Evolutionary conservation across 148 eudicot genomes (phyloP).

Genomic region (Oxyria digyna): DNA sequence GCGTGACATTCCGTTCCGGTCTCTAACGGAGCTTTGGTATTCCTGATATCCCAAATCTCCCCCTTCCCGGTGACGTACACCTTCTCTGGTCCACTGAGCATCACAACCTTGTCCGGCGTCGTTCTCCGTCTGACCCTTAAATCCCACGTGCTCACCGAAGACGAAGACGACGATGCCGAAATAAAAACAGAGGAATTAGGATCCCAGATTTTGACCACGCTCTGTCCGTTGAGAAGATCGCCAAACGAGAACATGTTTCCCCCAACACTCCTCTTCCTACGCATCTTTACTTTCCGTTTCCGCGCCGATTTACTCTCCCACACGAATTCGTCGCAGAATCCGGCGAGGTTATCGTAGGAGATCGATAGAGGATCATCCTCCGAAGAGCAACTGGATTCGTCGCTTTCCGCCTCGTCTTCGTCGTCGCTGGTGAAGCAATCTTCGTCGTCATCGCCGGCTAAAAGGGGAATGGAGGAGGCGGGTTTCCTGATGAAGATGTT

Average conservation of each 20-base stretch:
- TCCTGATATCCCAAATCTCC: conserved; percentile 54
- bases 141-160: conserved; percentile 29
- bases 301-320: conserved; percentile 4
- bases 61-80: conserved; percentile 29
- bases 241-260: conserved; percentile 27
- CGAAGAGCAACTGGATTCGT: neutral
- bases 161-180: conserved; percentile 15
- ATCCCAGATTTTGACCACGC: conserved; percentile 72
- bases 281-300: conserved; percentile 20
- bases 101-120: conserved; percentile 15
- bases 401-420: conserved; percentile 11
- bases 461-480: conserved; percentile 11
- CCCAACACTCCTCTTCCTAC: conserved; percentile 15
- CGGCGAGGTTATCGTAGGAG: conserved; percentile 7
- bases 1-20: conserved; percentile 19
- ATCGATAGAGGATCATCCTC: conserved; percentile 19
- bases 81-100: conserved; percentile 30
- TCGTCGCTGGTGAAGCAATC: conserved; percentile 14
- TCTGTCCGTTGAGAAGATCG: conserved; percentile 39
- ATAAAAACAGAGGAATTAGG: conserved; percentile 18
- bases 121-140: conserved; percentile 12
- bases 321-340: conserved; percentile 21
- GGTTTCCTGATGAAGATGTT: conserved; percentile 18
- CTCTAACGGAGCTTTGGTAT: conserved; percentile 24
- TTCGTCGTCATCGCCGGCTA: neutral